These are phyloP conservation scores for Monilinia aucupariae DNA, from an alignment of 2,329 filamentous ascomycete genomes.

Conservation along the genomic window DNA sequence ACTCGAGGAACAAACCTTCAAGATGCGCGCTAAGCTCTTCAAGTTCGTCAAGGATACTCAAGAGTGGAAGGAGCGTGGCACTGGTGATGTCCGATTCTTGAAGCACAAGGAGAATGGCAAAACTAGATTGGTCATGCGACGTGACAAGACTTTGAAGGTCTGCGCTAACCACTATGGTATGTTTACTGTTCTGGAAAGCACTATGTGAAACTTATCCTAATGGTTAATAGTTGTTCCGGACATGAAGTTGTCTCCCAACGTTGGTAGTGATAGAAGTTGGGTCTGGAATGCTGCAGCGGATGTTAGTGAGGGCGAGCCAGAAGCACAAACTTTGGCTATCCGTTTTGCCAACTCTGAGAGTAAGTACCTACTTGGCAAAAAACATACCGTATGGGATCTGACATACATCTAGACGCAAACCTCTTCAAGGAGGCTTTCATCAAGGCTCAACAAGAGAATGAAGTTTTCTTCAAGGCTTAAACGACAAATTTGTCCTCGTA, in stretches of 20 bases:
- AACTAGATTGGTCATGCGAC: conserved; percentile 95
- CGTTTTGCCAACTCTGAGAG: conserved; percentile 97
- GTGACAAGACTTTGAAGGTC: conserved; percentile 99
- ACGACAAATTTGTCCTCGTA: conserved; percentile 15
- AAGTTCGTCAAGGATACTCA: conserved; percentile 86
- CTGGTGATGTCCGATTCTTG: conserved; percentile 89
- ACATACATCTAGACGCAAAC: conserved; percentile 68
- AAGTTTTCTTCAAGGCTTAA: conserved; percentile 65
- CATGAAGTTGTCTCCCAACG: conserved; percentile 98
- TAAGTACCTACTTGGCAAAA: conserved; percentile 44
- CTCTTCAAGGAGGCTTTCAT: conserved; percentile 96
- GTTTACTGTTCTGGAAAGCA: conserved; percentile 35
- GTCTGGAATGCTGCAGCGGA: conserved; percentile 98
- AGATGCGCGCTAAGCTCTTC: conserved; percentile 99
- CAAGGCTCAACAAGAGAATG: conserved; percentile 95
- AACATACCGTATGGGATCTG: conserved; percentile 15
- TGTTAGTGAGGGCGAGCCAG: conserved; percentile 95
- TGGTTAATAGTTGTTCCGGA: conserved; percentile 73
- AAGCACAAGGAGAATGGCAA: conserved; percentile 99
- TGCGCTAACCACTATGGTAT: conserved; percentile 99
- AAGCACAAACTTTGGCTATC: conserved; percentile 92
- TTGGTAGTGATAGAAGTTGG: conserved; percentile 97
- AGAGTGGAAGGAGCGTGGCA: conserved; percentile 99
- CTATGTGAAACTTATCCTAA: conserved; percentile 20
- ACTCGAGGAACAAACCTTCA: conserved; percentile 94